These are phyloP conservation scores for Neurospora discreta DNA, from an alignment of 495 filamentous ascomycete species.

Conservation along the genomic window DNA sequence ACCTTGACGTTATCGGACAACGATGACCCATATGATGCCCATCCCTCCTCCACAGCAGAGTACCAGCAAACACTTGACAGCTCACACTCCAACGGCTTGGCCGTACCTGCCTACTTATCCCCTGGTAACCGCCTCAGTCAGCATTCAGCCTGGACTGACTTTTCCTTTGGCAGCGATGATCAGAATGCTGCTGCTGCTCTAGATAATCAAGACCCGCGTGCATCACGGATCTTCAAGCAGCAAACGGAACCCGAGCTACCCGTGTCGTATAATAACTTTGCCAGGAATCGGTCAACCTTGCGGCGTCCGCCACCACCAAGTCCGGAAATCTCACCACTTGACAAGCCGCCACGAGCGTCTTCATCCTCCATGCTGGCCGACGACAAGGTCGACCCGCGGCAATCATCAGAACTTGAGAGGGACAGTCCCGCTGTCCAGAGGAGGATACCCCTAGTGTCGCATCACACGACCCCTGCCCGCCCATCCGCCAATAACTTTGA, in stretches of 20 bases:
- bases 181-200: slow-evolving; percentile 11
- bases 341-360: slow-evolving; percentile 3
- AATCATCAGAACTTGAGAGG: slow-evolving; percentile 25
- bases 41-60: slow-evolving; percentile 11
- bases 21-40: slow-evolving; percentile 15
- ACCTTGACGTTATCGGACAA: slow-evolving; percentile 21
- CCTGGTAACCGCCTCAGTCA: slow-evolving; percentile 39
- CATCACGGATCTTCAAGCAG: background rate
- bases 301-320: slow-evolving; percentile 14
- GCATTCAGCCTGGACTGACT: slow-evolving; percentile 45
- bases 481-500: slow-evolving; percentile 9
- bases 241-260: background rate
- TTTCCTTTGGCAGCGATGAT: slow-evolving; percentile 39
- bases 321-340: slow-evolving; percentile 17
- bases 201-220: slow-evolving; percentile 4
- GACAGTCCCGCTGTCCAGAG: slow-evolving; percentile 5
- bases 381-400: slow-evolving; percentile 6
- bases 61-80: slow-evolving; percentile 15
- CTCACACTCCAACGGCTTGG: slow-evolving; percentile 27
- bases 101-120: slow-evolving; percentile 31
- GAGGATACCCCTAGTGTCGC: slow-evolving; percentile 20
- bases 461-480: slow-evolving; percentile 24
- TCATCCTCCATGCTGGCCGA: slow-evolving; percentile 17
- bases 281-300: slow-evolving; percentile 2
- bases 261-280: background rate